Evolutionary conservation across 768 basidiomycete species (phyloP), one percentile per base, ranked within the genome.

Genomic region (Asterophora parasitica): DNA sequence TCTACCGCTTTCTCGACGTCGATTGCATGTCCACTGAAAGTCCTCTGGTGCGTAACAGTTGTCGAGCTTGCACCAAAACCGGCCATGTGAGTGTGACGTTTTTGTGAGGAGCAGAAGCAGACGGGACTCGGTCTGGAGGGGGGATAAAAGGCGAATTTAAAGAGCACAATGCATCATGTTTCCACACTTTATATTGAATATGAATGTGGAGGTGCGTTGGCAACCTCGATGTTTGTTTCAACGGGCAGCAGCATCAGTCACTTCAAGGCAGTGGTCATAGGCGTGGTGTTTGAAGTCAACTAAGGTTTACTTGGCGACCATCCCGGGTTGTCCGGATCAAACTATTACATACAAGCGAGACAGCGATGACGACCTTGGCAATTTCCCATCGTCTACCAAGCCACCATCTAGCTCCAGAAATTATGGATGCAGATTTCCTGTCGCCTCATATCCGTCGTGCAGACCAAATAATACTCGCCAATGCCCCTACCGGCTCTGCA

Each of bases 1-100:
- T 26, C 7, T 12, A 46, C 36, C 12, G 47, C 48, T 32, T 51
- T 55, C 39, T 55, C 54, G 3, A 52, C 45, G 34, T 55, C 54
- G 16, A 51, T 33, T 15, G 40, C 28, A 12, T 36, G 34, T 7
- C 54, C 54, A 27, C 39, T 49, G 42, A 49, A 49, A 11, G 42
- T 52, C 48, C 54, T 49, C 16, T 52, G 54, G 11, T 50, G 54
- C 9, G 44, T 16, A 15, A 50, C 38, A 4, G 43, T n/a, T 10
- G 43, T 45, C 7, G 48, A 30, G 12, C 30, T 40, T 15, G 32
- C 27, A 17, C 31, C 13, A 33, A 33, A 26, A 28, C 27, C 38
- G 4, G 44, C 15, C 49, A 50, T 50, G 8, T 13, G 23, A 37
- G 34, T 23, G 44, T 5, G n/a, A 20, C 15, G 34, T 13, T n/a